phyloP scores from a whole-genome alignment of 2,329 filamentous ascomycete genomes.

The Claviceps africana region DNA sequence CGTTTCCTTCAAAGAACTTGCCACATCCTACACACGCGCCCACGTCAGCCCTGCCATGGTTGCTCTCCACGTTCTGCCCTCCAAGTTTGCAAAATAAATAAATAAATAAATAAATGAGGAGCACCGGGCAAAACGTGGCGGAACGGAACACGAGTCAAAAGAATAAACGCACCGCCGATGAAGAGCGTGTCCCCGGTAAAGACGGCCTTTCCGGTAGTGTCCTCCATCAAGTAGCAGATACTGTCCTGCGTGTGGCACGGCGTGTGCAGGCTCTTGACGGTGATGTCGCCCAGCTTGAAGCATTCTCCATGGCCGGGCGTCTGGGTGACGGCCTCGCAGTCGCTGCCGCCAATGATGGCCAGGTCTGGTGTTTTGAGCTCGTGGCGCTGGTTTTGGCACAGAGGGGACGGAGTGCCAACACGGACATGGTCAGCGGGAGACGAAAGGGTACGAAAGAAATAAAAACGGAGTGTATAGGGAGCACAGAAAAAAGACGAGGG shows the following conservation, averaged over 20 bases:
- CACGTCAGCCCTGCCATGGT: not conserved
- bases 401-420: too few relatives aligned
- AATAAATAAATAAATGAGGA: too few relatives aligned
- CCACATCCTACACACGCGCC: constrained; percentile 54
- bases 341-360: constrained; percentile 73
- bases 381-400: constrained; percentile 14
- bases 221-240: constrained; percentile 87
- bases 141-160: too few relatives aligned
- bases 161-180: constrained; percentile 54
- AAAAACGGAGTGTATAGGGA: too few relatives aligned
- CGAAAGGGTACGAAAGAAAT: not conserved
- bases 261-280: constrained; percentile 78
- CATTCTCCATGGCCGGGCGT: constrained; percentile 62
- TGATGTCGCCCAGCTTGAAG: constrained; percentile 74
- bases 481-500: not conserved
- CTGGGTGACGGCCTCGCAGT: constrained; percentile 66
- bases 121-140: too few relatives aligned
- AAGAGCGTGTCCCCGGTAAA: constrained; percentile 97
- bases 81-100: too few relatives aligned
- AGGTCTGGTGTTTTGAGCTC: constrained; percentile 45
- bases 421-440: not conserved
- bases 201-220: constrained; percentile 59
- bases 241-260: constrained; percentile 98
- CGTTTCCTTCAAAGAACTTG: constrained; percentile 85
- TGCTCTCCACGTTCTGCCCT: not conserved